Evolutionary conservation across 495 filamentous ascomycete genomes (phyloP).

Genomic region (Talaromyces liani): DNA sequence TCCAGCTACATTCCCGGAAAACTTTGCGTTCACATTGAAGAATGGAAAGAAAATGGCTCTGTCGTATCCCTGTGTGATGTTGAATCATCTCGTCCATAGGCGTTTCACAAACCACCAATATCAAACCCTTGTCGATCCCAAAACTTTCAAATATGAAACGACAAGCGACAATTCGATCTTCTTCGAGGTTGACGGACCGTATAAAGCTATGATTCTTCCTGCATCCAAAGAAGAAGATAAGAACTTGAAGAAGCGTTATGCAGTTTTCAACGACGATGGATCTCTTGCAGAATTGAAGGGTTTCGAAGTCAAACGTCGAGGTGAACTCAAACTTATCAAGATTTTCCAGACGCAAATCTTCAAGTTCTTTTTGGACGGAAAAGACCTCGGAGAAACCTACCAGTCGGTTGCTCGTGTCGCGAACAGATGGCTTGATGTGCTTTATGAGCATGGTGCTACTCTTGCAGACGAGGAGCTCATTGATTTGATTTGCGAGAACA

Average conservation of each 20-base stretch:
- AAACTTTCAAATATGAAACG: constrained; percentile 82
- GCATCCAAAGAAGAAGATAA: constrained; percentile 98
- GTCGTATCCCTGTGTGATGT: constrained; percentile 98
- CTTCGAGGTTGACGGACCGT: constrained; percentile 98
- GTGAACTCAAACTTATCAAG: constrained; percentile 98
- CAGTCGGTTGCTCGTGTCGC: constrained; percentile 89
- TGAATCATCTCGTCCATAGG: constrained; percentile 94
- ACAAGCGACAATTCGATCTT: constrained; percentile 98
- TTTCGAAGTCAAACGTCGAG: constrained; percentile 96
- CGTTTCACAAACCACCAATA: constrained; percentile 98
- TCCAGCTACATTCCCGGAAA: constrained; percentile 92
- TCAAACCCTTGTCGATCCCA: constrained; percentile 73
- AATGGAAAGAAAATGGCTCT: constrained; percentile 93
- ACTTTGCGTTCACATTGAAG: constrained; percentile 88
- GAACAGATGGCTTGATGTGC: constrained; percentile 90
- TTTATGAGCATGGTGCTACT: constrained; percentile 77
- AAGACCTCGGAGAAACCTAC: constrained; percentile 81
- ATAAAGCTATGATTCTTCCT: constrained; percentile 93
- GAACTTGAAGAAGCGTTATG: constrained; percentile 98
- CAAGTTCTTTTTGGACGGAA: constrained; percentile 95
- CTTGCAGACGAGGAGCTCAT: constrained; percentile 95
- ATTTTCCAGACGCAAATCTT: constrained; percentile 99
- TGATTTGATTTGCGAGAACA: constrained; percentile 97
- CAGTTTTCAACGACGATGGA: constrained; percentile 97
- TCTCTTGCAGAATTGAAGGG: constrained; percentile 96